A percentile compares a stretch with the other conserved stretches of the same genome.
phyloP scores from a whole-genome alignment of 768 basidiomycete genomes.

The Pleurotus tuber-regium region DNA sequence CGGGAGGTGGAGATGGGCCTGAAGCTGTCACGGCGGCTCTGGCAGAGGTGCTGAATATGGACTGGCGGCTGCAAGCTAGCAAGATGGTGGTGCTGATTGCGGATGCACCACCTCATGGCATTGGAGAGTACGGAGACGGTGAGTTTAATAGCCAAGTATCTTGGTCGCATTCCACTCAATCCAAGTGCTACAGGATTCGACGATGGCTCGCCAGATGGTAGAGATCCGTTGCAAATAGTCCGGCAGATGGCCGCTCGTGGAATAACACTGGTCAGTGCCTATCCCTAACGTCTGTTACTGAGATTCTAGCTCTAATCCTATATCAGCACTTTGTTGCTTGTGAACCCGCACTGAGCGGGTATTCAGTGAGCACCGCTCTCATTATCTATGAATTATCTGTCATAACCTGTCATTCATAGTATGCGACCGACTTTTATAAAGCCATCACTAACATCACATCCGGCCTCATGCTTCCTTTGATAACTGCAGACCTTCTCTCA shows the following conservation, averaged over 20 bases:
- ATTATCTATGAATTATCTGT: background rate
- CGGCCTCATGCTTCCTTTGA: constrained; percentile 93
- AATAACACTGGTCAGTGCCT: constrained; percentile 74
- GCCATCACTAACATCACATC: constrained; percentile 92
- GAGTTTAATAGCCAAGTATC: too few relatives aligned
- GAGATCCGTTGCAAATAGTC: constrained; percentile 85
- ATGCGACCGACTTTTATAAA: constrained; percentile 92
- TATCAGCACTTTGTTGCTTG: constrained; percentile 96
- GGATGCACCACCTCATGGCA: constrained; percentile 96
- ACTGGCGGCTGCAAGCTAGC: constrained; percentile 84
- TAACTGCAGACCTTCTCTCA: constrained; percentile 90
- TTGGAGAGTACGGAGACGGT: constrained; percentile 98
- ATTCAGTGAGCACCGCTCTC: constrained; percentile 58
- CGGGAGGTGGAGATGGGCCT: constrained; percentile 92
- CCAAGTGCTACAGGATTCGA: constrained; percentile 81
- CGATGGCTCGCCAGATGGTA: constrained; percentile 90
- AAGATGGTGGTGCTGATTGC: constrained; percentile 98
- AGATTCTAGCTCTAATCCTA: constrained; percentile 9
- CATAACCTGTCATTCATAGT: constrained; percentile 38
- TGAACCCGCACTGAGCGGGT: constrained; percentile 92
- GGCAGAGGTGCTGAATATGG: constrained; percentile 82
- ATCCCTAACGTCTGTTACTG: background rate
- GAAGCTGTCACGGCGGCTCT: constrained; percentile 96
- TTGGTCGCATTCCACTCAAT: too few relatives aligned
- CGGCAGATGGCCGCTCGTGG: constrained; percentile 89